Conservation (phyloP, 768 basidiomycete species). For the Pleurotus djamor region DNA sequence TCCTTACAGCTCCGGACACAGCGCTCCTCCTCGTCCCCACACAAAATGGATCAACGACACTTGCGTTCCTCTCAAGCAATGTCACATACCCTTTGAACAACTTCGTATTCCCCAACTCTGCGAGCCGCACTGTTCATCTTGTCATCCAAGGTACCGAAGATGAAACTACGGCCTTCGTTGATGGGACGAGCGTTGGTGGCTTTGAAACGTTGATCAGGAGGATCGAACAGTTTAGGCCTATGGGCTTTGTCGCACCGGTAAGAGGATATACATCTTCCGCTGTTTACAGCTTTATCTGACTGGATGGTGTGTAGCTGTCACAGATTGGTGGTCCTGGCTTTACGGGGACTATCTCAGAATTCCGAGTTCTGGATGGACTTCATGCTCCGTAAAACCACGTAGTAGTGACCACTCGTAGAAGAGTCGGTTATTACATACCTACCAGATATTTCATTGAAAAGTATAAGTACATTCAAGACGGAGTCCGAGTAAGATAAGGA, state of each 20-base stretch:
- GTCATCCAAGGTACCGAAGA: slow-evolving; percentile 4
- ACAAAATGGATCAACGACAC: background rate
- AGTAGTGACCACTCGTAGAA: too few relatives aligned
- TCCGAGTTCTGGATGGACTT: background rate
- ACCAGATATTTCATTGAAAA: background rate
- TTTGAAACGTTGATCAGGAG: background rate
- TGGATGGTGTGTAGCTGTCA: background rate
- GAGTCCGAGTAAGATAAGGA: too few relatives aligned
- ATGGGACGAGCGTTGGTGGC: background rate
- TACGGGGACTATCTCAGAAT: background rate
- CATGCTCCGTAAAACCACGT: background rate
- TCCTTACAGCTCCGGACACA: background rate
- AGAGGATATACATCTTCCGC: background rate
- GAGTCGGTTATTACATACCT: background rate
- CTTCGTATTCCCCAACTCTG: background rate
- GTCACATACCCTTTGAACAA: background rate
- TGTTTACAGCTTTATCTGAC: background rate
- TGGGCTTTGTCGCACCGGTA: slow-evolving; percentile 4
- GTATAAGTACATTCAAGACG: too few relatives aligned
- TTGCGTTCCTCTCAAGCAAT: slow-evolving; percentile 3
- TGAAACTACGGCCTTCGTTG: background rate
- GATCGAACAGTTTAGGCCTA: background rate
- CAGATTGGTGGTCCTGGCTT: slow-evolving; percentile 5
- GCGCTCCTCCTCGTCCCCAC: background rate
- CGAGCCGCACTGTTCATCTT: background rate